Percentiles rank a stretch among this genome's conserved stretches.
Conservation (phyloP, 2,329 filamentous ascomycete species). For the Ramichloridium luteum region DNA sequence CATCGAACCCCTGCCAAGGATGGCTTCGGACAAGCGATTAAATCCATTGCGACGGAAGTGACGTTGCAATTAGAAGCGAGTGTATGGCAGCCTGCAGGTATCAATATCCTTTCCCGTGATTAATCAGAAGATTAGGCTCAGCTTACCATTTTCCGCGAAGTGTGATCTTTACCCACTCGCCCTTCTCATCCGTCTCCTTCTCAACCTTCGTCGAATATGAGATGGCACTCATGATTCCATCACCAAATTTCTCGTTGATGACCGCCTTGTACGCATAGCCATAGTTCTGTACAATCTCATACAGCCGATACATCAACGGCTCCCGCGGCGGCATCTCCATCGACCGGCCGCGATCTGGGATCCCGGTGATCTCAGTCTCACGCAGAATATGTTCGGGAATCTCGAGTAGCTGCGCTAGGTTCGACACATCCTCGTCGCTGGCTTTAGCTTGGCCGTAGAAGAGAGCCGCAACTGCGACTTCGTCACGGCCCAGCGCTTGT, state of each 20-base stretch:
- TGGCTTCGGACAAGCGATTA: too few species aligned
- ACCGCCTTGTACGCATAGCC: slow-evolving; percentile 93
- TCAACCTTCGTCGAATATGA: slow-evolving; percentile 82
- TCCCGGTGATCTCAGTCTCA: slow-evolving; percentile 52
- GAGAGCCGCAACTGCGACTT: slow-evolving; percentile 74
- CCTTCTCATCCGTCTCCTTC: slow-evolving; percentile 66
- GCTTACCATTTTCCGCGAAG: slow-evolving; percentile 70
- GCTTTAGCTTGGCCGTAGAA: slow-evolving; percentile 83
- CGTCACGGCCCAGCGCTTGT: slow-evolving; percentile 58
- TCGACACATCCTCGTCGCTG: slow-evolving; percentile 54
- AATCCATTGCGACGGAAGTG: too few species aligned
- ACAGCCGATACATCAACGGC: slow-evolving; percentile 78
- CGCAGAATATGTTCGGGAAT: slow-evolving; percentile 44
- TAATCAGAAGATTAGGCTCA: neutral
- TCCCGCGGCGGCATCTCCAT: slow-evolving; percentile 77
- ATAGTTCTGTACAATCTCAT: slow-evolving; percentile 94
- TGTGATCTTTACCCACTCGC: slow-evolving; percentile 77
- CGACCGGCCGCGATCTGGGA: slow-evolving; percentile 67
- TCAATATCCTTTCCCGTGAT: too few species aligned
- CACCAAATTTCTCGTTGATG: slow-evolving; percentile 72
- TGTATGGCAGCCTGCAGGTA: slow-evolving; percentile 38
- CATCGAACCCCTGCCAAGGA: too few species aligned
- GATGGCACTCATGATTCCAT: slow-evolving; percentile 93
- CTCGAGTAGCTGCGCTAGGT: slow-evolving; percentile 53
- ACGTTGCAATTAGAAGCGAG: slow-evolving; percentile 36